These are phyloP conservation scores for Cetraspora pellucida DNA, from an alignment of 192 early-diverging fungal species.

Conservation along the genomic window DNA sequence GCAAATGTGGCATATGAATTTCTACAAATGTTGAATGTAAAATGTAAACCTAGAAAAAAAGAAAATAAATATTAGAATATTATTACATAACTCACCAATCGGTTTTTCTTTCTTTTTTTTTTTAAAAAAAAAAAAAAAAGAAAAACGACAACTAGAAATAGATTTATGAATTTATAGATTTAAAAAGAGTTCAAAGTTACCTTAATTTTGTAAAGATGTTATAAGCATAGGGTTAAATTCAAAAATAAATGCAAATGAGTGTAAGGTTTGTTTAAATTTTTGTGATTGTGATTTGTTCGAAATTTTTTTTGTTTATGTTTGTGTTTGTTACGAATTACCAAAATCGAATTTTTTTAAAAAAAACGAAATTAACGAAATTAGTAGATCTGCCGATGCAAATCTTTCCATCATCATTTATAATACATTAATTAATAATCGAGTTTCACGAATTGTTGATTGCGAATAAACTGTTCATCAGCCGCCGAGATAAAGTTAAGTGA, in stretches of 20 bases:
- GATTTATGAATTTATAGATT: too few species aligned
- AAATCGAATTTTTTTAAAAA: background rate
- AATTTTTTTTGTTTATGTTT: constrained; percentile 26
- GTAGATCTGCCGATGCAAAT: background rate
- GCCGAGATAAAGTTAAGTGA: constrained; percentile 3
- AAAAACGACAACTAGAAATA: too few species aligned
- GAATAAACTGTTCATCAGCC: background rate
- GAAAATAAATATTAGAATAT: too few species aligned
- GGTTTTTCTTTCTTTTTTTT: too few species aligned
- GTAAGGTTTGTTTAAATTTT: background rate
- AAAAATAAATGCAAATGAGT: background rate
- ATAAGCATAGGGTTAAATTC: background rate
- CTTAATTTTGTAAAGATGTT: background rate
- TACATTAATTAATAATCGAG: background rate
- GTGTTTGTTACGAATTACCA: constrained; percentile 3
- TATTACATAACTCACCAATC: too few species aligned
- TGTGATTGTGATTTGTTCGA: constrained; percentile 3
- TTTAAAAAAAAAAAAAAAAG: too few species aligned
- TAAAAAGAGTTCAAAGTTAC: background rate
- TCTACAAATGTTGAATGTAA: too few species aligned
- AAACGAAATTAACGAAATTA: background rate
- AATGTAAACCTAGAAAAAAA: too few species aligned
- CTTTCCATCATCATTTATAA: background rate
- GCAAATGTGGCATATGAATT: too few species aligned
- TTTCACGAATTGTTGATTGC: constrained; percentile 14